Percentiles rank a stretch among this genome's conserved stretches.
These are phyloP conservation scores for Aspergillus sojae DNA, from an alignment of 2,329 filamentous ascomycete genomes.

Conservation along the genomic window DNA sequence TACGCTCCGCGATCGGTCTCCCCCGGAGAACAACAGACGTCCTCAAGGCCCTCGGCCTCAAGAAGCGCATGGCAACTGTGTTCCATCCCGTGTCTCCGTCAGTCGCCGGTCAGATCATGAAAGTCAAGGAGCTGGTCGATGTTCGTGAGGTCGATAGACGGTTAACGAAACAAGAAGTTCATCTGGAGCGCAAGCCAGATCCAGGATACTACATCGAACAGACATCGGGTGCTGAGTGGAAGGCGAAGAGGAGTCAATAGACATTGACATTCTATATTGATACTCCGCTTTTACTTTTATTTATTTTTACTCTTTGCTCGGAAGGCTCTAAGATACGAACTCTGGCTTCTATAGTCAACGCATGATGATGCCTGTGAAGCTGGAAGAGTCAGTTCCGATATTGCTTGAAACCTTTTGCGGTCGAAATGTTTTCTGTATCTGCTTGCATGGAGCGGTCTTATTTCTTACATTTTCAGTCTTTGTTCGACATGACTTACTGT, in stretches of 20 bases:
- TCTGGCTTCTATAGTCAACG: not conserved
- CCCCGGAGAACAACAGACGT: conserved; percentile 78
- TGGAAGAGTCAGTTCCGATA: not conserved
- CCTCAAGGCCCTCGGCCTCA: conserved; percentile 81
- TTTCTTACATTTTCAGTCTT: not conserved
- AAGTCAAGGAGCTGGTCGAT: conserved; percentile 87
- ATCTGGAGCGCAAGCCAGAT: conserved; percentile 72
- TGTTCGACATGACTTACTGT: conserved; percentile 10
- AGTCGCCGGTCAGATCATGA: conserved; percentile 87
- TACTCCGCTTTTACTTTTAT: not conserved
- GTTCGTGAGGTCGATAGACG: conserved; percentile 74
- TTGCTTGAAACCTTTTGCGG: not conserved
- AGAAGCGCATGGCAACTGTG: conserved; percentile 81
- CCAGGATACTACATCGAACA: conserved; percentile 79
- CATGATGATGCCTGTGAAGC: not conserved
- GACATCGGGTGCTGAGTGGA: conserved; percentile 32
- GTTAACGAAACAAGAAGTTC: conserved; percentile 69
- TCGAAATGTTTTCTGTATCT: not conserved
- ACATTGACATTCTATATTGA: not conserved
- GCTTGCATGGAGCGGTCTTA: conserved; percentile 25
- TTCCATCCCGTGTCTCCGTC: conserved; percentile 83
- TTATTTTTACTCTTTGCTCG: not conserved
- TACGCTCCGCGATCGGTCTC: conserved; percentile 87
- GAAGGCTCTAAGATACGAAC: not conserved
- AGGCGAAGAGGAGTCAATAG: conserved; percentile 15